Base-by-base conservation (phyloP, 140 eudicot genomes). In the Artemisia princeps region DNA sequence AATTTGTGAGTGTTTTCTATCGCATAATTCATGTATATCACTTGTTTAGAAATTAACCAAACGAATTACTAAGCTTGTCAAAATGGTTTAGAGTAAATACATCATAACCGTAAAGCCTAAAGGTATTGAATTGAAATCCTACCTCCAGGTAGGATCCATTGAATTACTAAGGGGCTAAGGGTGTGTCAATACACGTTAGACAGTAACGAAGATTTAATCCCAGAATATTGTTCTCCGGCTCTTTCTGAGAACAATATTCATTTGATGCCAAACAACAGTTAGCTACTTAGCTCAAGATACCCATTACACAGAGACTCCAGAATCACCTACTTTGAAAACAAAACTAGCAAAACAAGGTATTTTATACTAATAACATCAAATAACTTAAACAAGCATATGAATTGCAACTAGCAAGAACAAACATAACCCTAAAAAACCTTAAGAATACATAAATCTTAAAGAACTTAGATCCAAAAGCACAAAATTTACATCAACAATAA, bases 401-500 rank as follows among this genome's bases (percentile, higher is more conserved):
- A 3, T 26, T 26, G 33, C 33, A 26, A 26, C 6, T 26, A 3
- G 33, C 33, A 30, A 30, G 6, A 30, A 30, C 40, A 30, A 30
- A 30, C 40, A 30, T 30, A 4, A 30, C 40, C 24, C 24, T 23
- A 23, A 23, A 23, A 10, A 42, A 42, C 22, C 59, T 19, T 13
- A 54, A 12, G 37, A 46, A 64, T 42, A 12, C 40, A 30, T 7
- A 71, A 48, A 61, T 71, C 55, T 15, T 55, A 37, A 44, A 44
- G 9, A 65, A 42, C 53, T 62, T 14, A 72, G 57, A 17, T 68
- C 53, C 64, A 49, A 68, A 72, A 28, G 37, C 67, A 62, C 20
- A 44, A 48, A 59, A 3, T 51, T 48, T 3, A 37, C 57, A 56
- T 61, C 58, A 62, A 52, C 30, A 10, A 23, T 23, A 23, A 23